Base-by-base conservation (phyloP, 768 basidiomycete genomes). In the Coprinellus aureogranulatus region DNA sequence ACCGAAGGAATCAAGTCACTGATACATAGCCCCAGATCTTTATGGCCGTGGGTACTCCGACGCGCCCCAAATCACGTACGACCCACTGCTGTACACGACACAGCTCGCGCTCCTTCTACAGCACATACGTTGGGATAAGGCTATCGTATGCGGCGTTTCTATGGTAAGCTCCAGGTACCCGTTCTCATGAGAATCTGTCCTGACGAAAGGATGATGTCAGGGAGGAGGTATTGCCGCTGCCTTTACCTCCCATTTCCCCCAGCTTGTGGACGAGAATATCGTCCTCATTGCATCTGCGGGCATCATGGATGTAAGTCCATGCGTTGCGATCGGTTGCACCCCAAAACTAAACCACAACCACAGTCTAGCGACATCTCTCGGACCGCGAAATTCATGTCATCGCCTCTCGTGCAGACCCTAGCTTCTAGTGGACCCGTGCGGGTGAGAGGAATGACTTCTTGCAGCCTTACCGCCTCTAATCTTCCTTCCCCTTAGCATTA, bases 101-200 rank as follows among this genome's bases (percentile, higher is more conserved):
- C 90, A 92, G 64, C 86, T 93, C n/a, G 91, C 91, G 0, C 78
- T 92, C 5, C 81, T 93, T 49, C 81, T 93, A 80, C 90, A 92
- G 61, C 83, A 91, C 60, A 69, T 92, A 46, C 79, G 77, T 53
- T 93, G 90, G 90, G 77, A 81, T 10, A 80, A 82, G 60, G 84
- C 87, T 0, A 72, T 80, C 53, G 69, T 92, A 39, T 81, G 81
- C 0, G 90, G 89, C 14, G 73, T 90, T 16, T 92, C 90, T 22
- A 92, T 93, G 91, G 89, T 86, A 54, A 34, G 77, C 59, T 26
- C 10, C 28, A 14, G 10, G 0, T 27, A n/a, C 50, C 27, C 48
- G 3, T 6, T 56, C 40, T 12, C 14, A 28, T 48, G 9, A 26
- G n/a, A 28, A 25, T 20, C 61, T 47, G 37, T 25, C 10, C 22